Percentiles rank a stretch among this genome's conserved stretches.
Evolutionary conservation across 176 grass and related monocot genomes (phyloP).

Genomic region (Echinochloa phyllopogon): DNA sequence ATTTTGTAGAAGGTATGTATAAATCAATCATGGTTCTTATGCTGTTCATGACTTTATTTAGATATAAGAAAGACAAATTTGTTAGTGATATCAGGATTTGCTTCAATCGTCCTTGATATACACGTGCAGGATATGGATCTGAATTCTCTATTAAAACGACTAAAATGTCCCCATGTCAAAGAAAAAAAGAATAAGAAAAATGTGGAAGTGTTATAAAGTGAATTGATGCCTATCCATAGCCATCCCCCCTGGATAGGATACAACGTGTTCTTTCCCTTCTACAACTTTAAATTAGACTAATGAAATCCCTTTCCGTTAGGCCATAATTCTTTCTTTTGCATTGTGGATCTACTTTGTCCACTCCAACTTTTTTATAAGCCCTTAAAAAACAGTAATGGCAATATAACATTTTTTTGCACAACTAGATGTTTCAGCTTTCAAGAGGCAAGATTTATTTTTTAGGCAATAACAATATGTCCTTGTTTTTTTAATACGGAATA

Average conservation of each 20-base stretch:
- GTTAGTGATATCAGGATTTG: constrained; percentile 21
- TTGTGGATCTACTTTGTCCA: background rate
- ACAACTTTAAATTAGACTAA: background rate
- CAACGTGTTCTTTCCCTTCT: background rate
- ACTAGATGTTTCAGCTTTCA: background rate
- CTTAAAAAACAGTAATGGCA: background rate
- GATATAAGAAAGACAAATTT: background rate
- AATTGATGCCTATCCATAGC: background rate
- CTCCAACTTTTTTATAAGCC: background rate
- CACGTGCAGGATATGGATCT: background rate
- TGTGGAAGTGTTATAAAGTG: background rate
- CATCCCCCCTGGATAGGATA: background rate
- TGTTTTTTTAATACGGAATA: background rate
- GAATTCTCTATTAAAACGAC: background rate
- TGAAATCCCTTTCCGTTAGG: background rate
- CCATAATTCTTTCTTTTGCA: background rate
- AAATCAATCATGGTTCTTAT: background rate
- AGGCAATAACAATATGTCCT: background rate
- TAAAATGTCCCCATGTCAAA: constrained; percentile 5
- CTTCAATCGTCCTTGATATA: constrained; percentile 20
- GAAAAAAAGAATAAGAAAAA: background rate
- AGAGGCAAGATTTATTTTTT: background rate
- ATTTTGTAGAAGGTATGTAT: background rate
- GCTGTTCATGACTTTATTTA: constrained; percentile 11
- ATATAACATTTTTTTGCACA: background rate